Conservation (phyloP, 768 basidiomycete genomes). For the Trametes cingulata region DNA sequence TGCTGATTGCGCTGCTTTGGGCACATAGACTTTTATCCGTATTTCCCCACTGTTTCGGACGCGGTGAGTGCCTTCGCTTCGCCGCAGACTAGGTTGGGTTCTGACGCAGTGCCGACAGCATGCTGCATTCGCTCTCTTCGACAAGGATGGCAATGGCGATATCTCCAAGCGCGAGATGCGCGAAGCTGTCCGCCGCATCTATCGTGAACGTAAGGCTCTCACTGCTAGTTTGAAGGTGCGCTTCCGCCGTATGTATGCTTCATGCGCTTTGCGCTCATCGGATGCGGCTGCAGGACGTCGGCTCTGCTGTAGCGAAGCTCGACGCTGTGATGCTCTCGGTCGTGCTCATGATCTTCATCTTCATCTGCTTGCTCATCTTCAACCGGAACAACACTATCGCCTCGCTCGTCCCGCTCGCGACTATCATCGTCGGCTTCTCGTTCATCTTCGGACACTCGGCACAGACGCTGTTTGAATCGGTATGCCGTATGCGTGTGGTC, state of each 20-base stretch:
- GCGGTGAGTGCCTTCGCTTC: slow-evolving; percentile 47
- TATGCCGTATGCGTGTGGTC: slow-evolving; percentile 33
- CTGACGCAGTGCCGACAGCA: slow-evolving; percentile 40
- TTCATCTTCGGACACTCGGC: slow-evolving; percentile 87
- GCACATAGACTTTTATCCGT: slow-evolving; percentile 69
- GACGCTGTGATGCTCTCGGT: slow-evolving; percentile 70
- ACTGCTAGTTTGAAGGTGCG: slow-evolving; percentile 68
- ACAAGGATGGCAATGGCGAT: slow-evolving; percentile 83
- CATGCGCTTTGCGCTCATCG: neutral
- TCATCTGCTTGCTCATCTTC: slow-evolving; percentile 76
- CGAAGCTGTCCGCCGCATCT: slow-evolving; percentile 78
- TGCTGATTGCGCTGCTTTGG: slow-evolving; percentile 4
- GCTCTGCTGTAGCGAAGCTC: slow-evolving; percentile 72
- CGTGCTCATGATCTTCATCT: slow-evolving; percentile 59
- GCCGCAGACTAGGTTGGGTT: neutral
- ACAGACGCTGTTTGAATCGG: slow-evolving; percentile 76
- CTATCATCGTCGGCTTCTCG: slow-evolving; percentile 79
- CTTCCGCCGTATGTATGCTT: slow-evolving; percentile 3
- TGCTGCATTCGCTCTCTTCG: slow-evolving; percentile 69
- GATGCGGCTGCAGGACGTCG: slow-evolving; percentile 51
- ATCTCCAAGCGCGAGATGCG: slow-evolving; percentile 79
- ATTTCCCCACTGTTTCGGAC: slow-evolving; percentile 70
- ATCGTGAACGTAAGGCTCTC: slow-evolving; percentile 73
- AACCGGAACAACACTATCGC: slow-evolving; percentile 62
- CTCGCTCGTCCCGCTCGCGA: slow-evolving; percentile 77